phyloP scores from a whole-genome alignment of 495 filamentous ascomycete species.

The Lepidopterella palustris region DNA sequence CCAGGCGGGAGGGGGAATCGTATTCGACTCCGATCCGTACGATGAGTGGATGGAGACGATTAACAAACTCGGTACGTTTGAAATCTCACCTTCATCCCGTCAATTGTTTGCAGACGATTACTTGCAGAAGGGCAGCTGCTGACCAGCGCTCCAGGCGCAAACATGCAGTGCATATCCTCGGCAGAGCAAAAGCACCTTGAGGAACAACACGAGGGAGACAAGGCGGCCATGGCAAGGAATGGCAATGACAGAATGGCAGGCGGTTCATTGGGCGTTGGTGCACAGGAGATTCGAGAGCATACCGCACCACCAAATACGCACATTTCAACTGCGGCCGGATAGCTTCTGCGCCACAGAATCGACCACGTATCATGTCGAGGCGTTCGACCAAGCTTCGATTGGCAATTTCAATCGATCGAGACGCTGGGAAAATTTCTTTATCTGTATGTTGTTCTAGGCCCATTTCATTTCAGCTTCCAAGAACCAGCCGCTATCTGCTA shows the following conservation, averaged over 20 bases:
- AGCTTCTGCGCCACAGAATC: slow-evolving; percentile 2
- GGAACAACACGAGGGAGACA: slow-evolving; percentile 29
- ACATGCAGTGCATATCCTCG: slow-evolving; percentile 71
- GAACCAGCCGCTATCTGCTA: neutral
- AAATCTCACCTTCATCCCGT: neutral
- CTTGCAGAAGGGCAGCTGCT: slow-evolving; percentile 1
- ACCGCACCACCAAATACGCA: slow-evolving; percentile 10
- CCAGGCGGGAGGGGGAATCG: slow-evolving; percentile 91
- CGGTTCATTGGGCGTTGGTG: neutral
- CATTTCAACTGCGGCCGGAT: slow-evolving; percentile 19
- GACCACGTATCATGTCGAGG: neutral
- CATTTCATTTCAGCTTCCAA: neutral
- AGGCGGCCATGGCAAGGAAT: neutral
- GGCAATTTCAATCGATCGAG: neutral
- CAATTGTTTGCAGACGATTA: neutral
- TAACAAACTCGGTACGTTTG: slow-evolving; percentile 90
- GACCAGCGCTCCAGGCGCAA: slow-evolving; percentile 20
- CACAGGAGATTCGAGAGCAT: neutral
- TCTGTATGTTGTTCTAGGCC: neutral
- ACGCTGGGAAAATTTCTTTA: neutral
- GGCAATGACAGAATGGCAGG: neutral
- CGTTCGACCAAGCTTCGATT: neutral
- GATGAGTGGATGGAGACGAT: slow-evolving; percentile 97
- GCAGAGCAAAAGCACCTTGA: slow-evolving; percentile 72
- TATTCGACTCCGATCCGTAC: slow-evolving; percentile 88